Base-by-base conservation (phyloP, 2,329 filamentous ascomycete species). In the Fusarium devonianum region DNA sequence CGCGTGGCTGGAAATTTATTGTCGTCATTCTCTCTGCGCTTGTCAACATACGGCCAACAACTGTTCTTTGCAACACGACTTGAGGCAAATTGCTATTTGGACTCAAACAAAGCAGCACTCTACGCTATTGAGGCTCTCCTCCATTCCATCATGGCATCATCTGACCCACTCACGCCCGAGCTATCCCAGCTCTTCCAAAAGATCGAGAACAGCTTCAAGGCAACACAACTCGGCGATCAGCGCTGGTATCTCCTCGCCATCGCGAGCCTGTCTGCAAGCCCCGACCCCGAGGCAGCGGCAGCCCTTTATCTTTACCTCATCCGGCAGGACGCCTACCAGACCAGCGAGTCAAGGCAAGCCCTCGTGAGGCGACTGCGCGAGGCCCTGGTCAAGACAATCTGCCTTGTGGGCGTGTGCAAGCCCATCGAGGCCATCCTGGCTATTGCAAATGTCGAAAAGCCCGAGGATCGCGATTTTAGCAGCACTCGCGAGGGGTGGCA, bases 381-480 rank as follows among this genome's bases (percentile, higher is more conserved):
- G 67, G 77, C 76, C 0, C 71, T 87, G 10, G 67, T 88, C 49
- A 86, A 87, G 67, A 69, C 76, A n/a, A 73, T 83, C 9, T 72
- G 74, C 10, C 71, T 87, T 2, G 75, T 85, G 12, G 85, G 85
- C 1, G 81, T 87, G 1, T 84, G 81, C 67, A 86, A 85, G 62
- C 82, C 83, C 7, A 67, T 87, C 4, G 83, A 86, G 59, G 78
- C 82, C 1, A 78, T 86, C 32, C 72, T 85, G 7, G 73, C 77
- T n/a, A 84, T 86, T 42, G 72, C 69, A 47, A 71, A 74, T 12
- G 64, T 80, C 8, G 81, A 84, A 56, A 56, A 56, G 5, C 58
- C 65, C 1, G 82, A 85, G 63, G 84, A 87, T 58, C 79, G 76
- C 40, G 84, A 87, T 58, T 80, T 74, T 45, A 75, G 70, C 4